Conservation (phyloP, 129 eudicot species). For the Escallonia rubra region DNA sequence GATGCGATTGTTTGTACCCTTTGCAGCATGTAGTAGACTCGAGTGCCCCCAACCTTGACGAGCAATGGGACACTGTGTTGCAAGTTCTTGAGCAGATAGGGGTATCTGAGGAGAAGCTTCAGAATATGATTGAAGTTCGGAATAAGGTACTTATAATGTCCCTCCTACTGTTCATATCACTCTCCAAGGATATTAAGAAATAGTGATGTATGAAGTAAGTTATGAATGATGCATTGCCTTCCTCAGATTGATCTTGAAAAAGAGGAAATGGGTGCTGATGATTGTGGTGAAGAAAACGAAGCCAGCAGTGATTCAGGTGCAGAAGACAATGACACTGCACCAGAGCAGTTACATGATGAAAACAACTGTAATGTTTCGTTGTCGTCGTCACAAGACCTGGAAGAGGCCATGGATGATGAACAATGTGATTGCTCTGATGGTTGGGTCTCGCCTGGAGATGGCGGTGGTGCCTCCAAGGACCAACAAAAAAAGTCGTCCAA, state of each 20-base stretch:
- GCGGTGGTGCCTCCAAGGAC: constrained; percentile 26
- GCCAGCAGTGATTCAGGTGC: constrained; percentile 1
- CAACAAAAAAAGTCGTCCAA: constrained; percentile 20
- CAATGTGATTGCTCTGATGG: constrained; percentile 44
- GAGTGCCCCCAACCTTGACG: constrained; percentile 74
- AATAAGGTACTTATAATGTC: constrained; percentile 57
- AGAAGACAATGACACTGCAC: constrained; percentile 19
- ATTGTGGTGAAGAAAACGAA: constrained; percentile 12
- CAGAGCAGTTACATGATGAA: constrained; percentile 9
- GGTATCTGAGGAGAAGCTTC: constrained; percentile 67
- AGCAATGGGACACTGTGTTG: constrained; percentile 75
- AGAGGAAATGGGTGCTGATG: constrained; percentile 18
- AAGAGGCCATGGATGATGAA: constrained; percentile 9
- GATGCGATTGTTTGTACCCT: constrained; percentile 3
- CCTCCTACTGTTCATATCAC: neutral
- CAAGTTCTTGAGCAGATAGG: constrained; percentile 83
- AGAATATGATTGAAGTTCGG: constrained; percentile 95
- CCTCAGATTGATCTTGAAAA: constrained; percentile 66
- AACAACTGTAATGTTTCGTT: constrained; percentile 9
- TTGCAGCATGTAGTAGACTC: constrained; percentile 96
- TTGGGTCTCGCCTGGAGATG: constrained; percentile 49
- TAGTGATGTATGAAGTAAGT: neutral
- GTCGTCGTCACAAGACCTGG: constrained; percentile 8
- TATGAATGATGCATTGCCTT: neutral
- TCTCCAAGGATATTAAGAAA: neutral